phyloP scores from a whole-genome alignment of 441 rosid species.

The Arabidopsis hybrid region DNA sequence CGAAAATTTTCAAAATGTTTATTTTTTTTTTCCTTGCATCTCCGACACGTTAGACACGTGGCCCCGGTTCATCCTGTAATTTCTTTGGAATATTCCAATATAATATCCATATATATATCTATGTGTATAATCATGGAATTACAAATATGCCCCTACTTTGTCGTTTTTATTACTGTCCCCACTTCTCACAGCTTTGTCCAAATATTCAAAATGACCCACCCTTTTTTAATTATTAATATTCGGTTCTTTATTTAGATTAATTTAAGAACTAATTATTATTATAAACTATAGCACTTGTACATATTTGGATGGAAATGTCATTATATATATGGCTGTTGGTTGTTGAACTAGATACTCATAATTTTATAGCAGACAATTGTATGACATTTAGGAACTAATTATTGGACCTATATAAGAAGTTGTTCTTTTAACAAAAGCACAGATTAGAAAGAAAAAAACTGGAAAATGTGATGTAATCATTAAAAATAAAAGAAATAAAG shows the following conservation, averaged over 20 bases:
- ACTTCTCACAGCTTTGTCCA: slow-evolving; percentile 38
- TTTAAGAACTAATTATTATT: slow-evolving; percentile 8
- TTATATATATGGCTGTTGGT: slow-evolving; percentile 41
- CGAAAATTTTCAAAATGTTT: not conserved
- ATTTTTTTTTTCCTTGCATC: not conserved
- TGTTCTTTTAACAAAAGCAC: not conserved
- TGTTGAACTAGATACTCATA: slow-evolving; percentile 41
- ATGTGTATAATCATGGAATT: not conserved
- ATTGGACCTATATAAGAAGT: slow-evolving; percentile 7
- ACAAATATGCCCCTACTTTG: slow-evolving; percentile 32
- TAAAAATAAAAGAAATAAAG: not conserved
- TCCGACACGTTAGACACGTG: slow-evolving; percentile 40
- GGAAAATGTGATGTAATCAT: not conserved
- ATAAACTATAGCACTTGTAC: not conserved
- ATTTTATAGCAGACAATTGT: slow-evolving; percentile 40
- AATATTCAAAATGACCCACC: slow-evolving; percentile 33
- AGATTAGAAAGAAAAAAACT: not conserved
- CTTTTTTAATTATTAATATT: slow-evolving; percentile 25
- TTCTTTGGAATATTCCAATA: slow-evolving; percentile 42
- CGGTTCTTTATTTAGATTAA: slow-evolving; percentile 19
- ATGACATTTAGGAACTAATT: slow-evolving; percentile 37
- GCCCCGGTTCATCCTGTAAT: slow-evolving; percentile 36
- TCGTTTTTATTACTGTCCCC: slow-evolving; percentile 42
- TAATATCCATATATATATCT: slow-evolving; percentile 12
- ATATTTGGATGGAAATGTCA: slow-evolving; percentile 39